Base-by-base conservation (phyloP, 116 monocot genomes). In the Thalassia testudinum region DNA sequence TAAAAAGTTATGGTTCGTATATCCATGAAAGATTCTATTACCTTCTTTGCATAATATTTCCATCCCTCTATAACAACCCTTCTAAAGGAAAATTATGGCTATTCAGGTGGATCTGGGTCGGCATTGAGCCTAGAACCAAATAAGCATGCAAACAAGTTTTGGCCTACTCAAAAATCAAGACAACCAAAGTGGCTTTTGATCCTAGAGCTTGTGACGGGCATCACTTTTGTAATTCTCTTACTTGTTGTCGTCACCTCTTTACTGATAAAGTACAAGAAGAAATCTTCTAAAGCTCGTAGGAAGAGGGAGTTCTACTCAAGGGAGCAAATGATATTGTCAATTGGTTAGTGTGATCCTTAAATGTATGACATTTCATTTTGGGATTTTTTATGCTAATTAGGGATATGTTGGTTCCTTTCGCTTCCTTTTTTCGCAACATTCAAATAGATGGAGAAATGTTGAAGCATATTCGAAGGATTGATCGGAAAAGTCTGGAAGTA, bases 131-230 rank as follows among this genome's bases (percentile, higher is more conserved):
- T 10, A 34, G 30, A 34, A 34, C 3, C 25, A 2, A 45, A 17
- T 26, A 18, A 17, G n/a, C 25, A 43, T 45, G 5, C 45, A 59
- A 34, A 34, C 6, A 34, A 34, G 30, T 10, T 5, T 34, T 34
- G 6, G 10, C 3, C 30, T 34, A 10, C 10, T 34, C 30, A 34
- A 34, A 34, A 34, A 34, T 14, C 58, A 21, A 60, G 42, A 17
- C 78, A 89, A 61, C 95, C 85, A 18, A 43, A 53, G 30, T 97
- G 89, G 95, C 79, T 88, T 72, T 25, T 88, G 43, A 61, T 75
- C 66, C 43, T 88, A 16, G 85, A 88, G 73, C 70, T 78, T 56
- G 44, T 65, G 12, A 74, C 78, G 17, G 82, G 81, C 60, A 29
- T 54, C 60, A 47, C 79, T 24, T 37, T 88, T 26, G 18, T 70